Evolutionary conservation across 805 yeast species (phyloP).

Genomic region (Yamadazyma laniorum): DNA sequence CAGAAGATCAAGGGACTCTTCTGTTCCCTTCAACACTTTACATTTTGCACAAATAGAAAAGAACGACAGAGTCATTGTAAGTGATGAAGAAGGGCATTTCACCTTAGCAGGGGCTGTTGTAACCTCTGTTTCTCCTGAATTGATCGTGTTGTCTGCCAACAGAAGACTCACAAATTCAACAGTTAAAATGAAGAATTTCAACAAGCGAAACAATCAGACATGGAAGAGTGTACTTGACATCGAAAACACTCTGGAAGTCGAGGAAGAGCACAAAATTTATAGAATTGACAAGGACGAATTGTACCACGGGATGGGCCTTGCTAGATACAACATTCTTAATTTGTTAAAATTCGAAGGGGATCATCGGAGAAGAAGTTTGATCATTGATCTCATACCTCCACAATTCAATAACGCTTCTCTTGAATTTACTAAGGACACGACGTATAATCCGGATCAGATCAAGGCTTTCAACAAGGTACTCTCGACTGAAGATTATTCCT

Average conservation of each 20-base stretch:
- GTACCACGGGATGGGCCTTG: constrained; percentile 69
- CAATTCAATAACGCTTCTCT: constrained; percentile 27
- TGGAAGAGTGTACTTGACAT: constrained; percentile 48
- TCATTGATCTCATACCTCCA: constrained; percentile 58
- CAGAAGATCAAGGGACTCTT: constrained; percentile 28
- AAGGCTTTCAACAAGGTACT: constrained; percentile 66
- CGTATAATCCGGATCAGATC: constrained; percentile 69
- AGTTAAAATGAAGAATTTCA: constrained; percentile 42
- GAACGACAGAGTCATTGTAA: constrained; percentile 66
- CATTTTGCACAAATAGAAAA: constrained; percentile 48
- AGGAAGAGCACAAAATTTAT: constrained; percentile 31
- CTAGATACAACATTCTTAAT: constrained; percentile 73
- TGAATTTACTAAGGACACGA: constrained; percentile 10
- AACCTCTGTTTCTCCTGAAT: constrained; percentile 37
- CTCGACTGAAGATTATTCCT: constrained; percentile 67
- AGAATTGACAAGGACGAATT: constrained; percentile 81
- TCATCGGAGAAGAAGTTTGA: constrained; percentile 38
- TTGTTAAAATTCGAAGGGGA: constrained; percentile 58
- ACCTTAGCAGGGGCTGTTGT: constrained; percentile 67
- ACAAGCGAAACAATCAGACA: constrained; percentile 43
- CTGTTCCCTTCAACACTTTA: constrained; percentile 17
- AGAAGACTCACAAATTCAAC: constrained; percentile 50
- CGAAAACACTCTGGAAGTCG: constrained; percentile 1
- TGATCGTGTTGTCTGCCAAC: constrained; percentile 50
- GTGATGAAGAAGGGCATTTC: constrained; percentile 79